Evolutionary conservation across 2,329 filamentous ascomycete species (phyloP), one percentile per base, ranked within the genome.

Genomic region (Neocucurbitaria cava): DNA sequence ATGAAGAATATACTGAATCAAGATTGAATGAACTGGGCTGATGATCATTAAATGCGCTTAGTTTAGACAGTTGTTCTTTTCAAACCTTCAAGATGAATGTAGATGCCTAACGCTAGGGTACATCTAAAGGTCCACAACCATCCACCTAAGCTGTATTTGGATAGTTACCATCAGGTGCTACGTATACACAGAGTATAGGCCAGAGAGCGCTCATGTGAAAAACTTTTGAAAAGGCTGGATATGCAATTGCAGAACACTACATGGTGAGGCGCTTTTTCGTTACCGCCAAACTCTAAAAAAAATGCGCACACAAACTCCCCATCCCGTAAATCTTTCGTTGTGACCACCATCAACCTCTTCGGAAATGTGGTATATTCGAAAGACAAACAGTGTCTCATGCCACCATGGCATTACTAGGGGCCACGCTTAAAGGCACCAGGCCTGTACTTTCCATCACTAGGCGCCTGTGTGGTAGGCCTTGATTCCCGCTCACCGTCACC

Each of bases 401-500:
- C 41, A 48, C 24, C 39, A 43, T 20, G 31, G 35, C 28, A 42
- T 35, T 62, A 55, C 58, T 59, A 45, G 40, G 44, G 48, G 33
- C 49, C 60, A 36, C 69, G 65, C 57, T 54, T 67, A 54, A 77
- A 77, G 44, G 67, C 68, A 55, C 75, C 76, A 23, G 76, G 76
- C 60, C 74, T 71, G 55, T 78, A 78, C 65, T 74, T 77, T 36
- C 75, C 76, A 59, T 71, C 73, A 48, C 66, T 68, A 7, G 68
- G 40, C 40, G 51, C 67, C 46, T 69, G 64, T 8, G 68, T 60
- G 44, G 70, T 62, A 20, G 59, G 58, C 28, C 66, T 66, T 5
- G 64, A 48, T 55, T 66, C 64, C 26, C 58, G 49, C 57, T 73
- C 66, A 31, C 68, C 54, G 52, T 70, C 64, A 26, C 55, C 65